These are phyloP conservation scores for Penicillium janthinellum DNA, from an alignment of 2,329 filamentous ascomycete genomes.

Conservation along the genomic window DNA sequence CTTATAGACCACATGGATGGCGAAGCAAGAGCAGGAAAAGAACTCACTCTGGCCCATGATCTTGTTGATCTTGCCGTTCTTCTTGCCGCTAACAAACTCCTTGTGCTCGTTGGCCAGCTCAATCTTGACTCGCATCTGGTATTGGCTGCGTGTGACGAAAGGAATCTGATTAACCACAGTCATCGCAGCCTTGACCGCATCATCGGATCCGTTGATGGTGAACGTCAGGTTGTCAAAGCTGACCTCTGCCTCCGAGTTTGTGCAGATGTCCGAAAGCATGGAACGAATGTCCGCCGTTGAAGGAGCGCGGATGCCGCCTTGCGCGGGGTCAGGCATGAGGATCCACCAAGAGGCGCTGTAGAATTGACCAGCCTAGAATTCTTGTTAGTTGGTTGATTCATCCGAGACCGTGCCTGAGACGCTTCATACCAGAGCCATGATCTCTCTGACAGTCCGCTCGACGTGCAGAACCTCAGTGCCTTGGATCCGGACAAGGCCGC, in stretches of 20 bases:
- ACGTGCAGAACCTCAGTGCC: slow-evolving; percentile 91
- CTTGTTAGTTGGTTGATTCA: neutral
- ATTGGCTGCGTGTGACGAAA: slow-evolving; percentile 82
- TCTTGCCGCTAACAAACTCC: slow-evolving; percentile 98
- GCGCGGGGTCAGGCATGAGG: slow-evolving; percentile 69
- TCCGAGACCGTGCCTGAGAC: neutral
- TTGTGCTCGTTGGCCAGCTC: slow-evolving; percentile 99
- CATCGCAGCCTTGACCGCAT: slow-evolving; percentile 93
- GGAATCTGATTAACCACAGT: slow-evolving; percentile 89
- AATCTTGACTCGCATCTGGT: slow-evolving; percentile 96
- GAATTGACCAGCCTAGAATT: slow-evolving; percentile 82
- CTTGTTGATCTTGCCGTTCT: slow-evolving; percentile 99
- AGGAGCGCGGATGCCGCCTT: slow-evolving; percentile 60
- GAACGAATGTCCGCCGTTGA: slow-evolving; percentile 72
- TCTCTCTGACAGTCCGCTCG: slow-evolving; percentile 89
- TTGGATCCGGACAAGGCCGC: slow-evolving; percentile 83
- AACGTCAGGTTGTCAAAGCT: slow-evolving; percentile 94
- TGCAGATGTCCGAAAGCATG: slow-evolving; percentile 95
- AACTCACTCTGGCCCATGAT: slow-evolving; percentile 91
- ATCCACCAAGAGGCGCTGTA: slow-evolving; percentile 98
- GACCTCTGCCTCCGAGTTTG: slow-evolving; percentile 92
- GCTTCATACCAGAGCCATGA: slow-evolving; percentile 76
- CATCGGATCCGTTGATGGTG: slow-evolving; percentile 91
- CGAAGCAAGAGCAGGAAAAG: slow-evolving; percentile 26
- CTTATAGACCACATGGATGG: neutral